Evolutionary conservation across 2,329 filamentous ascomycete species (phyloP), one percentile per base, ranked within the genome.

Genomic region (Thelonectria blattea): DNA sequence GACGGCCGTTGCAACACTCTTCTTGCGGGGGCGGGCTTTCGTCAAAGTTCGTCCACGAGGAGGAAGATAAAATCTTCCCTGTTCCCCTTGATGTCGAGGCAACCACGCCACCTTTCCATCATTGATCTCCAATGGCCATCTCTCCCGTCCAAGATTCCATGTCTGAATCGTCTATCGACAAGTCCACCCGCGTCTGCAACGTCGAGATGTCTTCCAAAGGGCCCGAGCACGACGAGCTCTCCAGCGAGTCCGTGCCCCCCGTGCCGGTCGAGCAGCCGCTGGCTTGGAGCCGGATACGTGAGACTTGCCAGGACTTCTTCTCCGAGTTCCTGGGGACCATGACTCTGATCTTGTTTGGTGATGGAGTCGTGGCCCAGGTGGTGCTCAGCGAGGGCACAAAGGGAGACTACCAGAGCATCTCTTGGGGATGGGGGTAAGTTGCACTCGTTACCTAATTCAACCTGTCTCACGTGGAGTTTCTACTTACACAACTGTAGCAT

Each of bases 361-460:
- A 91, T 62, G 88, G 87, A n/a, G 85, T 86, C 56, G 86, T 91
- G 18, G 89, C 89, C 3, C 89, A 91, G 72, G 88, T 90, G 0
- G 76, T 86, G 0, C 80, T 91, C 12, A 88, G 85, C 59, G 73
- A 72, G 4, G 73, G 69, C 24, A 70, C 70, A 14, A 83, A 81
- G 68, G 83, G 84, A 43, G 72, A 79, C 60, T 82, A 81, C 62
- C 77, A 81, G 67, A 81, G 78, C 58, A 82, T 83, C 57, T 79
- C 78, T 4, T 82, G 80, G 78, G 79, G 79, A 37, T 83, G 79
- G 79, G 80, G 79, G 78, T 81, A 72, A 77, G 79, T 69, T 45
- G 43, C 39, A 42, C 7, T 39, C 17, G 3, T 27, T n/a, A 42
- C 60, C 8, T 59, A 32, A 60, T 61, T 20, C 22, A 5, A 27